Evolutionary conservation across 768 basidiomycete species (phyloP).

Genomic region (Lactarius psammicola): DNA sequence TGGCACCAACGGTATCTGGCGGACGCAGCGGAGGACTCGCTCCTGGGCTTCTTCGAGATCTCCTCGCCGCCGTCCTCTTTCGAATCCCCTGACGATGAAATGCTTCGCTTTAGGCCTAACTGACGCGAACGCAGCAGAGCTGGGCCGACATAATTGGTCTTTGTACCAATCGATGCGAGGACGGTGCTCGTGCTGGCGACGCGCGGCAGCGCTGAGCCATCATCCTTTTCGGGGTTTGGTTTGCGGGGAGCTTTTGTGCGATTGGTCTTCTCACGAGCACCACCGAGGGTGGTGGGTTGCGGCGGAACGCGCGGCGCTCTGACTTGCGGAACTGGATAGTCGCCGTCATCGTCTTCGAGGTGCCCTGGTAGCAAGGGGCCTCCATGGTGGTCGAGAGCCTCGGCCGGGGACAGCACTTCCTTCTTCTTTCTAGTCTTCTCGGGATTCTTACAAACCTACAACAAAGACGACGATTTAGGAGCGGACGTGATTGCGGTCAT

Average conservation of each 20-base stretch:
- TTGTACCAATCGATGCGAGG: slow-evolving; percentile 23
- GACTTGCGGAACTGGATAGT: slow-evolving; percentile 21
- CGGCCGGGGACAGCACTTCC: slow-evolving; percentile 47
- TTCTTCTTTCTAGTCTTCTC: slow-evolving; percentile 57
- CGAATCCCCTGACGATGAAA: slow-evolving; percentile 3
- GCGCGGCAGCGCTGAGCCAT: slow-evolving; percentile 3
- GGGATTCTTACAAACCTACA: slow-evolving; percentile 75
- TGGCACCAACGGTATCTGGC: slow-evolving; percentile 1
- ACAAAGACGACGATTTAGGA: background rate
- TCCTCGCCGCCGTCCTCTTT: slow-evolving; percentile 7
- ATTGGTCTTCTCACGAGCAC: background rate
- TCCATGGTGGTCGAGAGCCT: slow-evolving; percentile 33
- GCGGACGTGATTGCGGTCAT: background rate
- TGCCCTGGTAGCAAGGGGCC: slow-evolving; percentile 24
- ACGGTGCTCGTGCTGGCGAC: slow-evolving; percentile 25
- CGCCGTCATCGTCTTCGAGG: slow-evolving; percentile 35
- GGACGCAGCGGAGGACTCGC: background rate
- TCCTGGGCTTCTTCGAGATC: slow-evolving; percentile 16
- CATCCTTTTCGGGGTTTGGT: background rate
- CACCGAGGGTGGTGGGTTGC: background rate
- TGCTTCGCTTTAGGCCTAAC: slow-evolving; percentile 17
- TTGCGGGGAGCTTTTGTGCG: background rate
- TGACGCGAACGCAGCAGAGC: slow-evolving; percentile 25
- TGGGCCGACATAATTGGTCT: slow-evolving; percentile 25
- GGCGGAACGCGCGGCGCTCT: background rate